Conservation (phyloP, 768 basidiomycete genomes). For the Tulasnella sp. region DNA sequence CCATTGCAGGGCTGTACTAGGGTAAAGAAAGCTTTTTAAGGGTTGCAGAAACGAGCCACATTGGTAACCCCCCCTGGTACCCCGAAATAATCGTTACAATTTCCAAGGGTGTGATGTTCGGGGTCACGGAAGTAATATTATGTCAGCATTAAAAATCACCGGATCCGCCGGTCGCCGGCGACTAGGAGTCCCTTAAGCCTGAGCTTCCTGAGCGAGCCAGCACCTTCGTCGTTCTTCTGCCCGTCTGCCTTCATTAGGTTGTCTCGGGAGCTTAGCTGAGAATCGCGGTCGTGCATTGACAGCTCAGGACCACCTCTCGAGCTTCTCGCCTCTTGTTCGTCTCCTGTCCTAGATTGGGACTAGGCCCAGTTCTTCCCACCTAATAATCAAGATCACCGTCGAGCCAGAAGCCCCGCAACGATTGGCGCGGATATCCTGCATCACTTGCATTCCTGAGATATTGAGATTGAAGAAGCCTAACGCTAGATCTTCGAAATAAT, state of each 20-base stretch:
- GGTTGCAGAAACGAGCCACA: not conserved
- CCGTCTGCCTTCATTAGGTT: not conserved
- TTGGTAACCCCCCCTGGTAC: not conserved
- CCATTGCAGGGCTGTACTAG: slow-evolving; percentile 10
- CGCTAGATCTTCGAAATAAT: slow-evolving; percentile 25
- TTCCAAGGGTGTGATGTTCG: not conserved
- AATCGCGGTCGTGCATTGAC: not conserved
- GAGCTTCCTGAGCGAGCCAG: slow-evolving; percentile 1
- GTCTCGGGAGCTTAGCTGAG: not conserved
- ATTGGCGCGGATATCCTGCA: slow-evolving; percentile 12
- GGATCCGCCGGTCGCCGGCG: slow-evolving; percentile 3
- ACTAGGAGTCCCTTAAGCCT: slow-evolving; percentile 3
- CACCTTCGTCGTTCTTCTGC: slow-evolving; percentile 3
- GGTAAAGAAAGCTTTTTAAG: not conserved
- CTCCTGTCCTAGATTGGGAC: slow-evolving; percentile 11
- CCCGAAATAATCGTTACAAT: slow-evolving; percentile 3
- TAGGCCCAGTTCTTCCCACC: slow-evolving; percentile 1
- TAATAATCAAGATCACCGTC: slow-evolving; percentile 5
- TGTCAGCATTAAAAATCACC: not conserved
- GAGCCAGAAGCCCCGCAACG: not conserved
- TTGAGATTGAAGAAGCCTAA: slow-evolving; percentile 5
- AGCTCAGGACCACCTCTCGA: slow-evolving; percentile 9
- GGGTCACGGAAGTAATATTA: not conserved
- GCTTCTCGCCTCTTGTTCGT: not conserved
- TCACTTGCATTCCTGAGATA: slow-evolving; percentile 13